Evolutionary conservation across 345 rosid genomes (phyloP).

Genomic region (Eutrema yunnanense): DNA sequence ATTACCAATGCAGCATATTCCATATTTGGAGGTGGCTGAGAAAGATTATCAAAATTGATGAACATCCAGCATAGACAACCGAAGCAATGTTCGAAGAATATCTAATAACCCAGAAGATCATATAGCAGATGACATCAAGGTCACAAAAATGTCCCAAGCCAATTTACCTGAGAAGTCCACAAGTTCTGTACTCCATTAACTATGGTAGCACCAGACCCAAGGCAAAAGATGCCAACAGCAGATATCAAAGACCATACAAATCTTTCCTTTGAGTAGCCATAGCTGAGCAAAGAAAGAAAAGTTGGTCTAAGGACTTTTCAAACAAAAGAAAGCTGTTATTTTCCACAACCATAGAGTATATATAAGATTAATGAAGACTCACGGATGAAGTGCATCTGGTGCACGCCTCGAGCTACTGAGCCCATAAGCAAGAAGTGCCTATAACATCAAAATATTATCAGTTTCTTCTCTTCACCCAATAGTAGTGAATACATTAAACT

Average conservation of each 20-base stretch:
- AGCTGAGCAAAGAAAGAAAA: conserved; percentile 43
- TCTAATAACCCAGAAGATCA: conserved; percentile 2
- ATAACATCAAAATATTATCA: conserved; percentile 39
- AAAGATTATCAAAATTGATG: conserved; percentile 21
- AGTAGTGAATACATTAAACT: conserved; percentile 4
- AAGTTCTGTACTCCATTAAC: conserved; percentile 89
- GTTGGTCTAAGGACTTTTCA: conserved; percentile 9
- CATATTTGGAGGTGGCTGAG: conserved; percentile 79
- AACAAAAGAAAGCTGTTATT: conserved; percentile 3
- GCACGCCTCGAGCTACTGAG: conserved; percentile 97
- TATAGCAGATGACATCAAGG: neutral
- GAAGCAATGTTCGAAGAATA: neutral
- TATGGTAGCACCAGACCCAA: conserved; percentile 97
- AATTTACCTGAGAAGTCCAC: conserved; percentile 66
- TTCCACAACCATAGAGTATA: neutral
- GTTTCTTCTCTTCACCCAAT: conserved; percentile 34
- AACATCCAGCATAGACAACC: neutral
- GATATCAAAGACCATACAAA: conserved; percentile 99
- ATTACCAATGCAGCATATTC: conserved; percentile 87
- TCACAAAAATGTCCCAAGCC: neutral
- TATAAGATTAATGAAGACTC: conserved; percentile 29
- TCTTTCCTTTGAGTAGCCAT: conserved; percentile 97
- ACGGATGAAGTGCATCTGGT: conserved; percentile 99
- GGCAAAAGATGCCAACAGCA: conserved; percentile 98
- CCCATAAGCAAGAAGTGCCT: conserved; percentile 98